Base-by-base conservation (phyloP, 257 asterid species). In the Ballota nigra region DNA sequence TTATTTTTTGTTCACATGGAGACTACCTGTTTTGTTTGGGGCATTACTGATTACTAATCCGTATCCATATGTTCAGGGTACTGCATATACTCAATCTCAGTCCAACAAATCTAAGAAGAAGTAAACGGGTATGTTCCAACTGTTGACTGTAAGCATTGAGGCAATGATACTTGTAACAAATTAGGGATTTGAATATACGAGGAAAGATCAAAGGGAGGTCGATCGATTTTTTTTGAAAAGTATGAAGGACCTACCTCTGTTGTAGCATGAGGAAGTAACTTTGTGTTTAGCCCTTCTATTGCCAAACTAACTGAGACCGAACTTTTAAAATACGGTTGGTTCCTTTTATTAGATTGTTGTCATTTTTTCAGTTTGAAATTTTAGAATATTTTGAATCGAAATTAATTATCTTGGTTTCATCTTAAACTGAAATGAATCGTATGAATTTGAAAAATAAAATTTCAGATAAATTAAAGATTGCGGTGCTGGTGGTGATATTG, bases 51-150 rank as follows among this genome's bases (percentile, higher is more conserved):
- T 26, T 26, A 1, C 9, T 20, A 23, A 23, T 24, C 2, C 12
- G 36, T 61, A 45, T 56, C 36, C 29, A 5, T 60, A 52, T 79
- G 60, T 58, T 41, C 86, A 91, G 97, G 98, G 98, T 41, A 93
- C 98, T 58, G 94, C 98, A 1, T 91, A 82, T 62, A 33, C 90
- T 66, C 89, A 80, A 72, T 79, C 92, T 62, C 82, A 6, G 79
- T 31, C 85, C 71, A 83, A 45, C 92, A 90, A 93, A 77, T 83
- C 82, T 24, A 93, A 87, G 96, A 93, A 91, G 89, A 92, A 90
- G 86, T 92, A 85, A 87, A 84, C 22, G 57, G 6, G 5, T 6
- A 1, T 20, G 40, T 59, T 49, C 57, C 22, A 49, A 72, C 58
- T 72, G 55, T 73, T 22, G 53, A 76, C 74, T 33, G 79, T 72